Conservation (phyloP, 495 filamentous ascomycete species). For the Penicillium alfredii region DNA sequence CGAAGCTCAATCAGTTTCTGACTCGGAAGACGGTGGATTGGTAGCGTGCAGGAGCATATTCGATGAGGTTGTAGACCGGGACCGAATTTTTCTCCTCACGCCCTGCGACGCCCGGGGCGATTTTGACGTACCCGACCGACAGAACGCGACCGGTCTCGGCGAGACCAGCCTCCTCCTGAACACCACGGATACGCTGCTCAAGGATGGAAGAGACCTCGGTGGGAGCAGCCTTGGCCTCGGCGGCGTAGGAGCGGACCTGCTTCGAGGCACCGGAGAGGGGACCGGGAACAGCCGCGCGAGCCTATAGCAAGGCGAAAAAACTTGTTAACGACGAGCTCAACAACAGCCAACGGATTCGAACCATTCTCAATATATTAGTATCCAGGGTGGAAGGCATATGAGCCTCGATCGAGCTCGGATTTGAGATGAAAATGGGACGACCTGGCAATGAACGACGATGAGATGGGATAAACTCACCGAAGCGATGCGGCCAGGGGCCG, state of each 20-base stretch:
- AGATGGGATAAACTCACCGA: conserved; percentile 68
- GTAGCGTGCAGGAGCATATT: conserved; percentile 17
- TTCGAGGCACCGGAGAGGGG: conserved; percentile 63
- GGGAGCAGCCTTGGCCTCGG: conserved; percentile 88
- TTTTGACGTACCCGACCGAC: conserved; percentile 86
- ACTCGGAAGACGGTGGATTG: conserved; percentile 7
- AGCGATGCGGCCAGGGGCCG: conserved; percentile 81
- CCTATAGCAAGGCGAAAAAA: conserved; percentile 50
- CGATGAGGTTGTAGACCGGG: conserved; percentile 23
- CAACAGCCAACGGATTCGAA: conserved; percentile 27
- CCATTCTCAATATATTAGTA: conserved; percentile 19
- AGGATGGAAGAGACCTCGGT: conserved; percentile 99
- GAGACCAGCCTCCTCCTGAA: conserved; percentile 90
- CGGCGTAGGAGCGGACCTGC: conserved; percentile 84
- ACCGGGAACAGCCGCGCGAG: conserved; percentile 79
- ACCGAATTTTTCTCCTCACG: conserved; percentile 33
- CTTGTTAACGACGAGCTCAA: conserved; percentile 36
- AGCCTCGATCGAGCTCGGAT: conserved; percentile 36
- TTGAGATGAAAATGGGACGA: conserved; percentile 32
- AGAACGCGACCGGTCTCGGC: conserved; percentile 98
- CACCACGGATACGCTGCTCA: conserved; percentile 96
- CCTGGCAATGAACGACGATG: conserved; percentile 30
- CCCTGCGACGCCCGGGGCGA: conserved; percentile 14
- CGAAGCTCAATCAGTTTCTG: conserved; percentile 19
- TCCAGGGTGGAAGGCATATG: conserved; percentile 24